Percentiles rank a stretch among this genome's conserved stretches.
These are phyloP conservation scores for Hyaloscypha variabilis DNA, from an alignment of 495 filamentous ascomycete genomes.

Conservation along the genomic window DNA sequence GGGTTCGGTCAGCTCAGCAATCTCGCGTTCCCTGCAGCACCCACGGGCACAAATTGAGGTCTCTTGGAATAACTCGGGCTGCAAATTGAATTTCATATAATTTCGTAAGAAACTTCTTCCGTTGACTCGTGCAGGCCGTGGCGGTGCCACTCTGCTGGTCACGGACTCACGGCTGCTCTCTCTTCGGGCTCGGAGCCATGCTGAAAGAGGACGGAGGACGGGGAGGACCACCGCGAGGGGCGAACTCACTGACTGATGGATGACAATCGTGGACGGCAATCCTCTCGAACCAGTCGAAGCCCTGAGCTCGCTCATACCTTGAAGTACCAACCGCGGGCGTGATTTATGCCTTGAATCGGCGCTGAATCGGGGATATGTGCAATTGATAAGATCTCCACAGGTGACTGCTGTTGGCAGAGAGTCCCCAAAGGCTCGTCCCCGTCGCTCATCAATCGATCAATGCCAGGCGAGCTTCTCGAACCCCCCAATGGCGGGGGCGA, in stretches of 20 bases:
- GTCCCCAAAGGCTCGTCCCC: slow-evolving; percentile 2
- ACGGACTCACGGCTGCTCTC: neutral
- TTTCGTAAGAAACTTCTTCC: slow-evolving; percentile 15
- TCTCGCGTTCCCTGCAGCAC: neutral
- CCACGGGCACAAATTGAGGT: neutral
- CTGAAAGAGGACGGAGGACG: neutral
- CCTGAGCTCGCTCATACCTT: no score
- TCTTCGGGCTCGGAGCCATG: slow-evolving; percentile 9
- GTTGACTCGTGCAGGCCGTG: slow-evolving; percentile 15
- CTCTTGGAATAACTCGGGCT: neutral
- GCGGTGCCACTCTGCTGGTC: neutral
- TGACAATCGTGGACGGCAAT: neutral
- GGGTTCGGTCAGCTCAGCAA: neutral
- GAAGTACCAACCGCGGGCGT: neutral
- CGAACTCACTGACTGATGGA: neutral
- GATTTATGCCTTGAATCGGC: neutral
- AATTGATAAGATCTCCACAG: slow-evolving; percentile 3
- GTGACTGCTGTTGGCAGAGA: neutral
- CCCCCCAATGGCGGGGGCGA: slow-evolving; percentile 20
- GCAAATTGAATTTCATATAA: slow-evolving; percentile 3
- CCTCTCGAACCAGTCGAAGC: neutral
- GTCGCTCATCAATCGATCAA: slow-evolving; percentile 25
- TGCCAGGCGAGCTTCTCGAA: slow-evolving; percentile 23
- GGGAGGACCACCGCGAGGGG: neutral
- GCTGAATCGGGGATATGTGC: neutral